Percentiles rank a stretch among this genome's conserved stretches.
Conservation (phyloP, 2,329 filamentous ascomycete species). For the Daldinia sp. region DNA sequence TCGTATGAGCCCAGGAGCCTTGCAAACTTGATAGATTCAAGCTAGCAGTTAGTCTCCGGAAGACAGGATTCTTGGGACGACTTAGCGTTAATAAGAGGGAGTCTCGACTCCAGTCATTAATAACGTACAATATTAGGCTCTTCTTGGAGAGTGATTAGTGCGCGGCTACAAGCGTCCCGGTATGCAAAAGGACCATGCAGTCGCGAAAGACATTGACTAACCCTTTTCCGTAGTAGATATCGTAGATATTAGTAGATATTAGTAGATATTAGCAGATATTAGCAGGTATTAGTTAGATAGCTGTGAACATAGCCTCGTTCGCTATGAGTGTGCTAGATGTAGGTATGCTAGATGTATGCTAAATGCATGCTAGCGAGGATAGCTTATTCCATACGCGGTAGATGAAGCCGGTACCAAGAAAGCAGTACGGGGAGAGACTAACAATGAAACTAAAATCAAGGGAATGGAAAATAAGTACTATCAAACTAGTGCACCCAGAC, state of each 20-base stretch:
- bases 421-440: conserved; percentile 17
- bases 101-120: conserved; percentile 36
- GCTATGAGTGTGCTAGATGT: background rate
- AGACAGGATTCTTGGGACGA: conserved; percentile 24
- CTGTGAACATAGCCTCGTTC: background rate
- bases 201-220: conserved; percentile 24
- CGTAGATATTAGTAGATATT: background rate
- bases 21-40: conserved; percentile 21
- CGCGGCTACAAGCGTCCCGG: conserved; percentile 41
- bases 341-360: background rate
- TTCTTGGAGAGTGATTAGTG: conserved; percentile 33
- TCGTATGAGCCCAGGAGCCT: conserved; percentile 34
- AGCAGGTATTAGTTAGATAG: background rate
- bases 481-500: conserved; percentile 47
- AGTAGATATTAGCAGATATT: background rate
- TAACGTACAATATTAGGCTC: conserved; percentile 31
- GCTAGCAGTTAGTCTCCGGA: conserved; percentile 32
- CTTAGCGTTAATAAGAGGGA: conserved; percentile 28
- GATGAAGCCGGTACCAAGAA: conserved; percentile 33
- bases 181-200: conserved; percentile 49
- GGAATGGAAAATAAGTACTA: conserved; percentile 4
- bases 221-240: conserved; percentile 6
- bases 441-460: conserved; percentile 7
- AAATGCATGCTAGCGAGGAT: conserved; percentile 10
- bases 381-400: conserved; percentile 31